Evolutionary conservation across 2,329 filamentous ascomycete genomes (phyloP), one percentile per base, ranked within the genome.

Genomic region (Pezicula neosporulosa): DNA sequence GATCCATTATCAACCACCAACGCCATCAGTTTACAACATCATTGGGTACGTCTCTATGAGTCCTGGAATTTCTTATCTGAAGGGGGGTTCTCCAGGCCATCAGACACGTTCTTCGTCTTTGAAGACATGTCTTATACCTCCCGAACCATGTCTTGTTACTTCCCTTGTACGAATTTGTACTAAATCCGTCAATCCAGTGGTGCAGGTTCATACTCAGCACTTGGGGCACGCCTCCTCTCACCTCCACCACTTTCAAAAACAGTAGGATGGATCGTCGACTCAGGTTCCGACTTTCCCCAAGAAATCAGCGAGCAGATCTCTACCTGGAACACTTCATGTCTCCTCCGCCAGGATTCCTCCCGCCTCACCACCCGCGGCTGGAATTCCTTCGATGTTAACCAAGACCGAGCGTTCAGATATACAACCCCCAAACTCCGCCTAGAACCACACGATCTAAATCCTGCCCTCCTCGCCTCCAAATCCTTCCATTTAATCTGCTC

Each of bases 201-300:
- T 21, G 94, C 88, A 27, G 94, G 92, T 24, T 82, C 91, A 2
- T 97, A 89, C 68, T 86, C 89, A 8, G 90, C 91, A 7, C 75
- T 97, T 6, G 94, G 94, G 18, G 94, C 94, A 16, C 88, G 94
- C 30, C 77, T 99, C 45, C 87, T 96, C 67, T 93, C 90, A 4
- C 89, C 90, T 2, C 72, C 77, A 30, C 74, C 77, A 19, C 64
- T 69, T 7, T 88, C 90, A 19, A 76, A 74, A 36, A 77, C 80
- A 2, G 83, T 97, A 6, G 90, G 90, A 56, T 97, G 92, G 92
- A 86, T 97, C 56, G 83, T 97, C 41, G 93, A 99, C 69, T 82
- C 85, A 62, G 94, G 94, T 28, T 86, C 82, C 15, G 94, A 97
- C 70, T 97, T 97, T 59, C 92, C 93, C 0, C 57, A 73, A 0